Evolutionary conservation across 257 asterid species (phyloP).

Genomic region (Ophiorrhiza pumila): DNA sequence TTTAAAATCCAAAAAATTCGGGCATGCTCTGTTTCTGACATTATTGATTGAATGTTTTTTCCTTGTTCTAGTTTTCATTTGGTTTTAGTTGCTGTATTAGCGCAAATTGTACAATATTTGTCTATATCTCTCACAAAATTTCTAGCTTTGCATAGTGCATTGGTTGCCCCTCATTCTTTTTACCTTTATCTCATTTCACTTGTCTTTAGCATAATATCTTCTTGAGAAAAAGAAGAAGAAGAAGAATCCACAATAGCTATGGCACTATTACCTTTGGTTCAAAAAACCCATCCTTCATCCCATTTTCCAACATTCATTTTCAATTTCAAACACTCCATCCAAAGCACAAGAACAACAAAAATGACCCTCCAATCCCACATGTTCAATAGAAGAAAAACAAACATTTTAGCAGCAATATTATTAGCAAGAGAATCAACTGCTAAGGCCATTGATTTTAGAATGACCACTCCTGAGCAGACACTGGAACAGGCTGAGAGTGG

Average conservation of each 20-base stretch:
- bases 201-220: background rate
- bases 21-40: no score
- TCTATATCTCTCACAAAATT: no score
- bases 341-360: conserved; percentile 16
- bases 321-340: conserved; percentile 15
- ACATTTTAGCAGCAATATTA: conserved; percentile 13
- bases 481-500: conserved; percentile 52
- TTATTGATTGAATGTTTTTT: no score
- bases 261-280: conserved; percentile 22
- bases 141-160: background rate
- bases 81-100: no score
- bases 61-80: no score
- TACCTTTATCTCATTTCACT: background rate
- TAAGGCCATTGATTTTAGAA: conserved; percentile 49
- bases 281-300: conserved; percentile 18
- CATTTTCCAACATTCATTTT: background rate
- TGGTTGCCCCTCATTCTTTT: background rate
- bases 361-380: conserved; percentile 19
- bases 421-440: conserved; percentile 6
- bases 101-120: no score
- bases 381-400: conserved; percentile 31
- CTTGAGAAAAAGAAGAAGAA: background rate
- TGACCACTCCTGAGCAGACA: conserved; percentile 67
- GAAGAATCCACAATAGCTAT: background rate
- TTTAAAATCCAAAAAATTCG: no score